Conservation (phyloP, 2,329 filamentous ascomycete species). For the Coniochaeta prunicola region DNA sequence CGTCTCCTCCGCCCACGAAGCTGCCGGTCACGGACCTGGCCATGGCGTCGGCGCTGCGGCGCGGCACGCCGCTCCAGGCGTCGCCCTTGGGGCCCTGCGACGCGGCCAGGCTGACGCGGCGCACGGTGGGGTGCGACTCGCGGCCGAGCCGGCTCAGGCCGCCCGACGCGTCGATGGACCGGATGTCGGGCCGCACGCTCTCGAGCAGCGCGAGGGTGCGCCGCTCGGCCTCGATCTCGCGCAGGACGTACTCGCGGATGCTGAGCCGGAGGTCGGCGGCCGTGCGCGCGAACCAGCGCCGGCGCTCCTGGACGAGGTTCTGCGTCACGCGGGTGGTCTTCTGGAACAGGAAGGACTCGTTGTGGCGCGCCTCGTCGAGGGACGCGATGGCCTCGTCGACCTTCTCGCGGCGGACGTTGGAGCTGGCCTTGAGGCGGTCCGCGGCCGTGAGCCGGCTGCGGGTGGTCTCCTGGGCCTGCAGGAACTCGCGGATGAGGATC, state of each 20-base stretch:
- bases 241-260: constrained; percentile 86
- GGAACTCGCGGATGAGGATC: constrained; percentile 85
- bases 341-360: constrained; percentile 72
- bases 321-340: constrained; percentile 86
- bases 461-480: constrained; percentile 82
- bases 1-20: constrained; percentile 52
- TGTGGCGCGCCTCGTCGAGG: constrained; percentile 77
- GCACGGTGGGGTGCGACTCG: constrained; percentile 67
- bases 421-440: constrained; percentile 79
- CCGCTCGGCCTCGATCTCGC: constrained; percentile 92
- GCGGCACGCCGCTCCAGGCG: constrained; percentile 90
- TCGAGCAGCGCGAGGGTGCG: constrained; percentile 90
- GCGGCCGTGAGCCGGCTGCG: constrained; percentile 78
- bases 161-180: constrained; percentile 84
- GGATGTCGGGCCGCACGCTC: constrained; percentile 84
- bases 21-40: constrained; percentile 71
- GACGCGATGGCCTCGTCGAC: constrained; percentile 94
- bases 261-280: constrained; percentile 74
- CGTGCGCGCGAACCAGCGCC: constrained; percentile 85
- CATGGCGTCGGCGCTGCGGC: constrained; percentile 65
- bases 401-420: constrained; percentile 85
- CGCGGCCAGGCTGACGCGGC: constrained; percentile 71
- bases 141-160: constrained; percentile 84
- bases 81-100: constrained; percentile 97
- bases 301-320: constrained; percentile 81